Percentiles rank a stretch among this genome's conserved stretches.
These are phyloP conservation scores for Auriscalpium vulgare DNA, from an alignment of 768 basidiomycete genomes.

Conservation along the genomic window DNA sequence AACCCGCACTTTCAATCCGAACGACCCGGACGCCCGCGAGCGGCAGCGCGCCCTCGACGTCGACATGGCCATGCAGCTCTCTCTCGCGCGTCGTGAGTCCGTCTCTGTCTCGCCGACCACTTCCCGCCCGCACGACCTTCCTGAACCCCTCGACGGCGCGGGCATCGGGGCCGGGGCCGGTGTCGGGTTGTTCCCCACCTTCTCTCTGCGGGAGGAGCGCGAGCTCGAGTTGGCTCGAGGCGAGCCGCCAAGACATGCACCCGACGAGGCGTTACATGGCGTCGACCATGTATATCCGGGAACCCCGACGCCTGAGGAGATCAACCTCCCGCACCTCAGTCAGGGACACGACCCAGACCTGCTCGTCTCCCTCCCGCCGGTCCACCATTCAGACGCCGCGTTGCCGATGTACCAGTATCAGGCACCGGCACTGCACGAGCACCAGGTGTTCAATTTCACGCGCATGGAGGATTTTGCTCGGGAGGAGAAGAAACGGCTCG, in stretches of 20 bases:
- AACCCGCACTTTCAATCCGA: slow-evolving; percentile 52
- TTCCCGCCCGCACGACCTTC: slow-evolving; percentile 17
- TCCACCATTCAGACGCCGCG: slow-evolving; percentile 26
- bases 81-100: slow-evolving; percentile 62
- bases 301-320: neutral
- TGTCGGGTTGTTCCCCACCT: slow-evolving; percentile 26
- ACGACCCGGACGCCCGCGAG: slow-evolving; percentile 72
- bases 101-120: slow-evolving; percentile 23
- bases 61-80: slow-evolving; percentile 82
- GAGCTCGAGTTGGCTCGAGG: slow-evolving; percentile 32
- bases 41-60: slow-evolving; percentile 92
- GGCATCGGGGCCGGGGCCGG: no score
- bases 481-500: slow-evolving; percentile 58
- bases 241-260: slow-evolving; percentile 14
- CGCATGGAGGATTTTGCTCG: slow-evolving; percentile 72
- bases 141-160: slow-evolving; percentile 13
- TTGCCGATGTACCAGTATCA: slow-evolving; percentile 57
- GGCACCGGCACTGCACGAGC: slow-evolving; percentile 33
- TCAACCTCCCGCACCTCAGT: slow-evolving; percentile 6
- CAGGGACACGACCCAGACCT: slow-evolving; percentile 40
- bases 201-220: slow-evolving; percentile 44
- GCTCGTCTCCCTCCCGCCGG: slow-evolving; percentile 25
- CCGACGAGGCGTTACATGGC: neutral
- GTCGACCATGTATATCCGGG: neutral
- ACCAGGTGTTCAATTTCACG: slow-evolving; percentile 61